Evolutionary conservation across 768 basidiomycete species (phyloP).

Genomic region (Cubamyces lactineus): DNA sequence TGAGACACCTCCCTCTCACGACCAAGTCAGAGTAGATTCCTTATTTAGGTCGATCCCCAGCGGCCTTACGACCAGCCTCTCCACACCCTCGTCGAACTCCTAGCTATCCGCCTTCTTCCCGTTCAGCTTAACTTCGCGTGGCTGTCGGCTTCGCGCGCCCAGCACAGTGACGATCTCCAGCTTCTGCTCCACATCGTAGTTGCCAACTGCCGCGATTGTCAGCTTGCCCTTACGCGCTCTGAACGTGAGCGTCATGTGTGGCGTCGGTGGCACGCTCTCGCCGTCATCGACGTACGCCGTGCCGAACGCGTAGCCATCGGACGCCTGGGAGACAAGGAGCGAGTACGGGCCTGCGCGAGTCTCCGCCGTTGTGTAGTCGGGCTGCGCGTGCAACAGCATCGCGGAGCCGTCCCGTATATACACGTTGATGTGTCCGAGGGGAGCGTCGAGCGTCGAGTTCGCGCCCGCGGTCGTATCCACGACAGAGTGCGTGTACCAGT

Average conservation of each 20-base stretch:
- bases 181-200: conserved; percentile 49
- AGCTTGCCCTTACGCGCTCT: conserved; percentile 40
- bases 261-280: conserved; percentile 59
- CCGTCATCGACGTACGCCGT: conserved; percentile 75
- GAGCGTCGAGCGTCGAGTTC: conserved; percentile 59
- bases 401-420: conserved; percentile 75
- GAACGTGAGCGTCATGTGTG: conserved; percentile 53
- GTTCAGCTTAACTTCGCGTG: conserved; percentile 42
- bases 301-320: conserved; percentile 55
- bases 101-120: conserved; percentile 32
- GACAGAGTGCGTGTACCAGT: conserved; percentile 71
- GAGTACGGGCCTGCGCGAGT: conserved; percentile 64
- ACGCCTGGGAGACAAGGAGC: conserved; percentile 59
- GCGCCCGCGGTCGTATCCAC: conserved; percentile 46
- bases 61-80: conserved; percentile 45
- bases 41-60: conserved; percentile 50
- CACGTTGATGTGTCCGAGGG: conserved; percentile 75
- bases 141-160: conserved; percentile 45
- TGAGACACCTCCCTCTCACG: conserved; percentile 29
- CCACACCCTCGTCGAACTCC: conserved; percentile 43
- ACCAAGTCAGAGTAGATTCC: conserved; percentile 42
- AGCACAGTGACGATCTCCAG: conserved; percentile 60
- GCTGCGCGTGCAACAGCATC: conserved; percentile 61
- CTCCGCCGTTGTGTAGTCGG: conserved; percentile 70
- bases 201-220: conserved; percentile 41